A percentile compares a stretch with the other conserved stretches of the same genome.
Evolutionary conservation across 345 rosid species (phyloP).

Genomic region (Excoecaria cochinchinensis): DNA sequence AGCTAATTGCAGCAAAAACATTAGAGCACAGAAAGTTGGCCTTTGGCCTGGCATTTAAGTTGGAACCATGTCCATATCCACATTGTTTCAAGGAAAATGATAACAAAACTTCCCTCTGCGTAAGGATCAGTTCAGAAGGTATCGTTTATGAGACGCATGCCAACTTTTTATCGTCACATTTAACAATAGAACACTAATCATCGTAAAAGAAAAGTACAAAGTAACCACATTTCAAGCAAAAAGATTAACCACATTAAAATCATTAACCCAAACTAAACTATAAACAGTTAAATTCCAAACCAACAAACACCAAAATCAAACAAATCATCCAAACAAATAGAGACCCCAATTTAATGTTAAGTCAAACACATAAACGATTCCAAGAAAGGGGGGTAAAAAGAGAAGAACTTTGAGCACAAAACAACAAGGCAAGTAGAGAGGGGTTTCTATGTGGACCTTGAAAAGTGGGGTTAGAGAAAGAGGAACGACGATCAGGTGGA

Average conservation of each 20-base stretch:
- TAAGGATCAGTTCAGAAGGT: conserved; percentile 3
- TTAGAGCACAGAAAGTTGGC: too few species aligned
- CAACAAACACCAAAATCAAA: conserved; percentile 7
- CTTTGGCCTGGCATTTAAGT: background rate
- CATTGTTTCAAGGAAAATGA: conserved; percentile 14
- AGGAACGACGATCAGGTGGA: conserved; percentile 42
- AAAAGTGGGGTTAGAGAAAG: conserved; percentile 54
- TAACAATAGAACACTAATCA: conserved; percentile 11
- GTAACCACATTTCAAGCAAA: conserved; percentile 22
- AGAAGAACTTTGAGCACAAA: background rate
- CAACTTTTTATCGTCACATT: conserved; percentile 17
- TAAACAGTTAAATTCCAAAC: conserved; percentile 6
- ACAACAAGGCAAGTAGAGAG: background rate
- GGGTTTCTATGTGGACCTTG: conserved; percentile 43
- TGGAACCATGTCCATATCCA: background rate
- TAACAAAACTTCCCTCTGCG: background rate
- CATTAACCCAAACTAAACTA: conserved; percentile 10
- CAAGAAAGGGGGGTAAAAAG: background rate
- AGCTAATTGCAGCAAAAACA: background rate
- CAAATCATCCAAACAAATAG: conserved; percentile 16
- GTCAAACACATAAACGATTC: background rate
- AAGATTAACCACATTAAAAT: background rate
- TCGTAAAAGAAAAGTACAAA: background rate
- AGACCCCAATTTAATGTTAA: conserved; percentile 4
- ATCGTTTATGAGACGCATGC: conserved; percentile 1